Evolutionary conservation across 2,329 filamentous ascomycete species (phyloP).

Genomic region (Fusarium sulawesiense): DNA sequence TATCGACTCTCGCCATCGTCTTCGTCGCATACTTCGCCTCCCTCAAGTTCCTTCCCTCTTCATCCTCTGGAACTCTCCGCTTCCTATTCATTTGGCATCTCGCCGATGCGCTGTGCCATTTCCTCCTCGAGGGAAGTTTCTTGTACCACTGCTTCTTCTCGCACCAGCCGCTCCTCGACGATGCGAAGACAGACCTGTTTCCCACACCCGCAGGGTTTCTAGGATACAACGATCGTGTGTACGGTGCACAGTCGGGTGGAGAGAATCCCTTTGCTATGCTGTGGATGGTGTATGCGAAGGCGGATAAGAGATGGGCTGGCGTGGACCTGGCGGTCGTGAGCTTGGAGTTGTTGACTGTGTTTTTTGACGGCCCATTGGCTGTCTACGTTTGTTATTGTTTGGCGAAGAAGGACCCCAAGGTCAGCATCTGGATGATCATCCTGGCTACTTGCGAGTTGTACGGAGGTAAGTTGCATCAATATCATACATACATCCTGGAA

Average conservation of each 20-base stretch:
- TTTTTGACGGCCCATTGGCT: conserved; percentile 70
- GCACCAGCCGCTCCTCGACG: conserved; percentile 53
- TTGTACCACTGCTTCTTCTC: conserved; percentile 94
- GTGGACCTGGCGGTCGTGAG: conserved; percentile 72
- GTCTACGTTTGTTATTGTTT: conserved; percentile 71
- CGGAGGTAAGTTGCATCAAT: conserved; percentile 60
- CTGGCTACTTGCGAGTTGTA: conserved; percentile 75
- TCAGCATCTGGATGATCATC: conserved; percentile 72
- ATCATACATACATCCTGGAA: not conserved
- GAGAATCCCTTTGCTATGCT: conserved; percentile 66
- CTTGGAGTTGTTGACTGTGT: conserved; percentile 73
- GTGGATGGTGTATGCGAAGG: conserved; percentile 77
- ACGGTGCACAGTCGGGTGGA: conserved; percentile 68
- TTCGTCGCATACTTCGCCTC: conserved; percentile 63
- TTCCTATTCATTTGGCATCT: conserved; percentile 94
- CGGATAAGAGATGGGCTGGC: conserved; percentile 72
- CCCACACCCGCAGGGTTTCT: conserved; percentile 66
- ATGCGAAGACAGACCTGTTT: conserved; percentile 51
- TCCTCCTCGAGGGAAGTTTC: conserved; percentile 90
- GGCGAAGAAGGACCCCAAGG: conserved; percentile 63
- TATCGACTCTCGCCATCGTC: conserved; percentile 64
- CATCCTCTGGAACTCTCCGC: conserved; percentile 69
- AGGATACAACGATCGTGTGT: conserved; percentile 59
- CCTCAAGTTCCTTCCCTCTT: conserved; percentile 58
- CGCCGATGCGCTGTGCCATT: conserved; percentile 91